A percentile compares a stretch with the other conserved stretches of the same genome.
These are phyloP conservation scores for Trametes hirsuta DNA, from an alignment of 1,284 basidiomycete genomes.

Conservation along the genomic window DNA sequence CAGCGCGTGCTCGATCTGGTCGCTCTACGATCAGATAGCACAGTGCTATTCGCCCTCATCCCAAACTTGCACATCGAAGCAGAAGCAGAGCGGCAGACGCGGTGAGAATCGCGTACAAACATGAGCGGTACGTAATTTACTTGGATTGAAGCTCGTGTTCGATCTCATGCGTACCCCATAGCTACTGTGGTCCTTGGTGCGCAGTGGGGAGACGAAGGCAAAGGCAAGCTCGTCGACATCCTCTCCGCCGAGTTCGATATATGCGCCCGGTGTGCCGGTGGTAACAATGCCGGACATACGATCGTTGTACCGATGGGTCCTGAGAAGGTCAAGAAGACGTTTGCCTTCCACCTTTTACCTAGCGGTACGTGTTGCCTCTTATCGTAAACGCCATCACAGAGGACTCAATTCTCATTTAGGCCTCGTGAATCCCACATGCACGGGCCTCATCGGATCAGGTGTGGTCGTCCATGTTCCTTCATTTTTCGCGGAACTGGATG, in stretches of 20 bases:
- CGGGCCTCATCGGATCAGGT: conserved; percentile 90
- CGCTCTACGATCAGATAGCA: conserved; percentile 9
- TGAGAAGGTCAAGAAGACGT: conserved; percentile 76
- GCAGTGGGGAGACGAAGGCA: conserved; percentile 97
- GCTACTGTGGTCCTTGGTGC: conserved; percentile 84
- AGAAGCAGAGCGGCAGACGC: neutral
- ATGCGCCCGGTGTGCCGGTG: conserved; percentile 96
- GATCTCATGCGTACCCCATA: conserved; percentile 27
- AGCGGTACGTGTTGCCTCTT: conserved; percentile 64
- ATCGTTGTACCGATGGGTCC: conserved; percentile 84
- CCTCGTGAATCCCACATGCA: conserved; percentile 87
- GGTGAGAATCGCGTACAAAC: neutral
- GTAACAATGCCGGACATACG: conserved; percentile 99
- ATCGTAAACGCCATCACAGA: conserved; percentile 4
- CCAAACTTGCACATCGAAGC: neutral
- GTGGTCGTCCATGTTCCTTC: conserved; percentile 96
- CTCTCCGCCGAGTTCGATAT: conserved; percentile 88
- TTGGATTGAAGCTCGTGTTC: too few species aligned
- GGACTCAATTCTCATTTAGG: conserved; percentile 48
- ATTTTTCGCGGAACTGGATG: conserved; percentile 93
- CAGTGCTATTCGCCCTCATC: neutral
- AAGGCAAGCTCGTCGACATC: conserved; percentile 95
- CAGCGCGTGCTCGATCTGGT: neutral
- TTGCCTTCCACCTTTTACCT: conserved; percentile 95
- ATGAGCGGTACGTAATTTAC: conserved; percentile 18